Percentiles rank a stretch among this genome's conserved stretches.
Conservation (phyloP, 495 filamentous ascomycete genomes). For the Penicilliopsis zonata region DNA sequence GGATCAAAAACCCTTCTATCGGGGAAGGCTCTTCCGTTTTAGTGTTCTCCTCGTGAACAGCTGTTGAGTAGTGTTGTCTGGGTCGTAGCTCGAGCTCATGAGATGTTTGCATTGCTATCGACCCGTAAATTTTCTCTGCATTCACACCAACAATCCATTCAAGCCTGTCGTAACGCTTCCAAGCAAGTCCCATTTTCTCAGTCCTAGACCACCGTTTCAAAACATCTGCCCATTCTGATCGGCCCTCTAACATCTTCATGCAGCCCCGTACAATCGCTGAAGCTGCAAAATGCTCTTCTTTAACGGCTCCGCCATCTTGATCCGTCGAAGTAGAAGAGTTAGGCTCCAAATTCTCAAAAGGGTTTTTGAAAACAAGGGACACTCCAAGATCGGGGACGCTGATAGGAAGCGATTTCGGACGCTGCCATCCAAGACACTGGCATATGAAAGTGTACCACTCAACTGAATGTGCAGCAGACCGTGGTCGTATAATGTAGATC, state of each 20-base stretch:
- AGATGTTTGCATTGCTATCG: slow-evolving; percentile 59
- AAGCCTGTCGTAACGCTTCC: slow-evolving; percentile 65
- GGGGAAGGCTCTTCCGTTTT: slow-evolving; percentile 49
- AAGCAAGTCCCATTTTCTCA: slow-evolving; percentile 59
- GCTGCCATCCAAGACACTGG: slow-evolving; percentile 46
- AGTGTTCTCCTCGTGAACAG: slow-evolving; percentile 20
- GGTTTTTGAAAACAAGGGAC: slow-evolving; percentile 47
- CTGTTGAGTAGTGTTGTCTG: slow-evolving; percentile 57
- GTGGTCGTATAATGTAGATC: slow-evolving; percentile 57
- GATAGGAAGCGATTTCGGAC: slow-evolving; percentile 47
- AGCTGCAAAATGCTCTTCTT: slow-evolving; percentile 45
- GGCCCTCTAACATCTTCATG: slow-evolving; percentile 45
- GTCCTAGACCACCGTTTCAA: slow-evolving; percentile 46
- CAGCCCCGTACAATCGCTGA: slow-evolving; percentile 43
- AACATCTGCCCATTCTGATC: slow-evolving; percentile 51
- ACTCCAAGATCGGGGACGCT: slow-evolving; percentile 59
- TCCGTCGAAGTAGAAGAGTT: slow-evolving; percentile 23
- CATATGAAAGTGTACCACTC: slow-evolving; percentile 70
- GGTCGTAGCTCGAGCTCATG: slow-evolving; percentile 66
- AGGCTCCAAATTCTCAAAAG: slow-evolving; percentile 45
- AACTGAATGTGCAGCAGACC: slow-evolving; percentile 50
- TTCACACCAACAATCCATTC: slow-evolving; percentile 64
- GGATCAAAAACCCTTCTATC: slow-evolving; percentile 60
- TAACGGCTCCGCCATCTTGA: too few relatives aligned
- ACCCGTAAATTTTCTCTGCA: slow-evolving; percentile 64